phyloP scores from a whole-genome alignment of 257 asterid species.

The Craterostigma plantagineum region DNA sequence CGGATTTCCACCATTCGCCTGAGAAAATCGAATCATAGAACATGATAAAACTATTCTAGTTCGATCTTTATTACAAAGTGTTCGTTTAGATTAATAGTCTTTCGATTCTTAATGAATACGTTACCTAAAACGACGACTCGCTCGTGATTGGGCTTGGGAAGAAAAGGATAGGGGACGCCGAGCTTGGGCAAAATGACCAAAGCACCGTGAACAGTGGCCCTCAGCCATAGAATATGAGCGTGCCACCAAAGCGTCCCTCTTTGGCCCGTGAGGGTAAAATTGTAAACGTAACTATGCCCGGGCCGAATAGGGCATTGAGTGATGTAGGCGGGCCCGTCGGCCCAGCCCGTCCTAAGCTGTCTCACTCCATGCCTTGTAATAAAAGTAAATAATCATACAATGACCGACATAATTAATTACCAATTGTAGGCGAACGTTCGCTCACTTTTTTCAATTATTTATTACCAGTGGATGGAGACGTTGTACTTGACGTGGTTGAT shows the following conservation, averaged over 20 bases:
- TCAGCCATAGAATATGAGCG: slow-evolving; percentile 56
- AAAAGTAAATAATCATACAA: background rate
- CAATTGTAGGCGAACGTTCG: too few species aligned
- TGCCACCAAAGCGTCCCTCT: slow-evolving; percentile 62
- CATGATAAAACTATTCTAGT: too few species aligned
- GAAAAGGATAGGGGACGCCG: slow-evolving; percentile 53
- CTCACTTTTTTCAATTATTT: too few species aligned
- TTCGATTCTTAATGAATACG: background rate
- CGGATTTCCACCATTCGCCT: slow-evolving; percentile 99
- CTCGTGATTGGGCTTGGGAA: slow-evolving; percentile 49
- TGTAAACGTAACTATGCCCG: slow-evolving; percentile 39
- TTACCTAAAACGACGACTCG: slow-evolving; percentile 32
- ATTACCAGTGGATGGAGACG: slow-evolving; percentile 45
- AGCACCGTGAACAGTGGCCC: slow-evolving; percentile 59
- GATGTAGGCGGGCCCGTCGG: slow-evolving; percentile 65
- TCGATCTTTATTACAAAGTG: too few species aligned
- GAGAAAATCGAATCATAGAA: background rate
- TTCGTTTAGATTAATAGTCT: too few species aligned
- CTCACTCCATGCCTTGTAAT: slow-evolving; percentile 60
- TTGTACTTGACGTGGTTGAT: slow-evolving; percentile 29
- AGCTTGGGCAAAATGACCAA: slow-evolving; percentile 44
- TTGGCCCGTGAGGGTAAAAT: slow-evolving; percentile 48
- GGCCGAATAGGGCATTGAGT: slow-evolving; percentile 66
- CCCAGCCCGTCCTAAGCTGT: slow-evolving; percentile 53
- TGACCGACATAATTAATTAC: too few species aligned